Evolutionary conservation across 106 monocot genomes (phyloP), one percentile per base, ranked within the genome.

Genomic region (Allium sativum): DNA sequence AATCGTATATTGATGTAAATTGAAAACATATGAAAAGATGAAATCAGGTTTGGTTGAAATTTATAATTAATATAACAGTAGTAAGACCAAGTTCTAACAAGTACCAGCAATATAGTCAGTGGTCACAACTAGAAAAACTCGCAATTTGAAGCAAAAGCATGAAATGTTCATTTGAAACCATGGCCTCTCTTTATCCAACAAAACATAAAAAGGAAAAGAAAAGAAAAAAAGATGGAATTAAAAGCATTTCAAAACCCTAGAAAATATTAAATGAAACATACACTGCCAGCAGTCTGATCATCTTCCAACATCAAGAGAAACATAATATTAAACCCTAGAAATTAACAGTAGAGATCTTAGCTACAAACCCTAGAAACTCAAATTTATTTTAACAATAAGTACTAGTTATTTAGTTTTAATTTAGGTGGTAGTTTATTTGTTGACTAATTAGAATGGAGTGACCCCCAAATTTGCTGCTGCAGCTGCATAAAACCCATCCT

Each of bases 401-500:
- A 31, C 31, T 31, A 31, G 31, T 31, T 31, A 31, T 31, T 31
- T 31, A 31, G 31, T 31, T 31, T 31, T 31, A 45, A 42, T 18
- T 47, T 47, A 62, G 44, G 60, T 40, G 48, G 47, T 52, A 62
- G 15, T 15, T 10, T 15, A 43, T 9, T 21, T 40, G 9, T 10
- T 12, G 19, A 31, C 48, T 50, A 56, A 53, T 66, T 82, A 96
- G 72, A 77, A 98, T 18, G 87, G 96, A 44, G 87, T 70, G 45
- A 91, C 68, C 12, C 96, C 87, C 45, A 74, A 74, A 52, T 55
- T 45, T 74, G 0, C 84, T 2, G 86, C 84, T 3, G 92, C 78
- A 0, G 92, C 76, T 7, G 84, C 83, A 64, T 84, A 85, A 71
- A 98, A 82, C 45, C 92, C 88, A 9, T 92, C 98, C 70, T 91